phyloP scores from a whole-genome alignment of 176 grass and related monocot species.

The Themeda triandra region DNA sequence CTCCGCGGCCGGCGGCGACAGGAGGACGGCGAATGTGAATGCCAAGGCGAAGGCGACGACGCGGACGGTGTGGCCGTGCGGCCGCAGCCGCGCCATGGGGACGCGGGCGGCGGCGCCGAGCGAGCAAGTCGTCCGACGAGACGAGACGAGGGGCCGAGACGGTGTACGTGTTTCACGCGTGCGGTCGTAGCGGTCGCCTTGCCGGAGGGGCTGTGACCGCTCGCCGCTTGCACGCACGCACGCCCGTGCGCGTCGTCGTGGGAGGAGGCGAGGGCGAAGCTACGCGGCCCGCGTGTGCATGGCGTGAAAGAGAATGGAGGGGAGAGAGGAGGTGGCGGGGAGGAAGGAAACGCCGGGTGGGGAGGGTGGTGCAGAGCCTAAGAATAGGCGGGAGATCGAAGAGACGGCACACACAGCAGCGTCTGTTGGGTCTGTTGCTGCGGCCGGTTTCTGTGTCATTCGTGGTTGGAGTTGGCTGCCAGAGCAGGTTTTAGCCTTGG shows the following conservation, averaged over 20 bases:
- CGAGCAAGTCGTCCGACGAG: not conserved
- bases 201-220: slow-evolving; percentile 1
- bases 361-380: slow-evolving; percentile 32
- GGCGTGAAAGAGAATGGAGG: slow-evolving; percentile 28
- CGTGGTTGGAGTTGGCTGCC: not conserved
- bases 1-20: not conserved
- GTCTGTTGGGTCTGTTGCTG: slow-evolving; percentile 12
- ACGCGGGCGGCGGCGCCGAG: not conserved
- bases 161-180: not conserved
- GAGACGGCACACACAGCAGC: not conserved
- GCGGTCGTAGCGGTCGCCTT: not conserved
- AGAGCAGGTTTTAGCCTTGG: not conserved
- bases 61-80: not conserved
- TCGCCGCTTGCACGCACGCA: slow-evolving; percentile 24
- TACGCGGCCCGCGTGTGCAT: slow-evolving; percentile 29
- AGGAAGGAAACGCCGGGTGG: slow-evolving; percentile 13
- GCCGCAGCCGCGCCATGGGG: slow-evolving; percentile 42
- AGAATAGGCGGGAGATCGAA: slow-evolving; percentile 60
- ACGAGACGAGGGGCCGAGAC: not conserved
- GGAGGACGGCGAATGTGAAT: not conserved
- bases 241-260: not conserved
- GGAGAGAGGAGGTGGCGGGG: slow-evolving; percentile 43
- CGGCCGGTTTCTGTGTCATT: not conserved
- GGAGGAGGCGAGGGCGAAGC: slow-evolving; percentile 10
- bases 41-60: not conserved